Evolutionary conservation across 2,329 filamentous ascomycete species (phyloP).

Genomic region (Alternaria tenuissima): DNA sequence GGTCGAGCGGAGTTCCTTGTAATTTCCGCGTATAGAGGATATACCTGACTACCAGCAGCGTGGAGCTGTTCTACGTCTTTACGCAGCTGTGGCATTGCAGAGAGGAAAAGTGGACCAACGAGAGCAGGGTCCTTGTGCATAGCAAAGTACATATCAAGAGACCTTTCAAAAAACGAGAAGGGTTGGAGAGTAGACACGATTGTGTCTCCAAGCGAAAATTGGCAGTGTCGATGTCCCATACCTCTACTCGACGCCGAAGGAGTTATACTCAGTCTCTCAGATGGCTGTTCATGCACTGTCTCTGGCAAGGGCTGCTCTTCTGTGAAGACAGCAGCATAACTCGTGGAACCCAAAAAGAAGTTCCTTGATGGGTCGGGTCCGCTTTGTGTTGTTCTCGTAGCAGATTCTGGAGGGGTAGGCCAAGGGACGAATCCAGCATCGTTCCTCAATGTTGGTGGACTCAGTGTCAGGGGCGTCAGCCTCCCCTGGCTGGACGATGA

Average conservation of each 20-base stretch:
- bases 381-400: constrained; percentile 27
- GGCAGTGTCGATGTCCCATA: constrained; percentile 40
- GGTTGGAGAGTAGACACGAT: constrained; percentile 42
- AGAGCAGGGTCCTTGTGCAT: constrained; percentile 36
- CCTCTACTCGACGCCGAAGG: constrained; percentile 29
- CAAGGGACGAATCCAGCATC: constrained; percentile 33
- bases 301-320: constrained; percentile 42
- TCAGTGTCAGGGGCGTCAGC: constrained; percentile 35
- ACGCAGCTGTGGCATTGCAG: constrained; percentile 42
- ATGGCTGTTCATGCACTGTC: constrained; percentile 41
- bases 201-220: constrained; percentile 35
- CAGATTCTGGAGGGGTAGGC: constrained; percentile 43
- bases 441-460: constrained; percentile 40
- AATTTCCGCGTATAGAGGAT: constrained; percentile 40
- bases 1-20: constrained; percentile 43
- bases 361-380: constrained; percentile 35
- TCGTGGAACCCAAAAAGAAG: constrained; percentile 48
- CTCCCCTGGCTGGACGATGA: constrained; percentile 27
- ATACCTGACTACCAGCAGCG: constrained; percentile 25
- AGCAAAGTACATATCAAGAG: constrained; percentile 39
- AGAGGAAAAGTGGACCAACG: constrained; percentile 41
- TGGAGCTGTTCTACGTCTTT: constrained; percentile 40
- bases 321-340: constrained; percentile 47
- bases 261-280: constrained; percentile 32
- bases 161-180: constrained; percentile 42